Percentiles rank a stretch among this genome's conserved stretches.
These are phyloP conservation scores for Rossbeevera mucosa DNA, from an alignment of 768 basidiomycete species.

Conservation along the genomic window DNA sequence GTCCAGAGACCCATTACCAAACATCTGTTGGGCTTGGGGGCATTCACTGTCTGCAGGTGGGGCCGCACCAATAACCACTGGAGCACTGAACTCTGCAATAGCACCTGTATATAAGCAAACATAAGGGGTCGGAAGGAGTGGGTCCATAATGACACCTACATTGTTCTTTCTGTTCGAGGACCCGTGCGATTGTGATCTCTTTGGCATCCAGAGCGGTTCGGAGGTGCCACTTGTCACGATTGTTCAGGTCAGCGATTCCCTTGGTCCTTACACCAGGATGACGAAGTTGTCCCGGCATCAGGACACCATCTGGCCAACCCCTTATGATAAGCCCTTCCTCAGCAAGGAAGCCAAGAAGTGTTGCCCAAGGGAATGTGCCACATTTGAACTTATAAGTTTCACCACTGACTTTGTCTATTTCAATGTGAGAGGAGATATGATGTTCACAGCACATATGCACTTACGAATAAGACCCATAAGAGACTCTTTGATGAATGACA, in stretches of 20 bases:
- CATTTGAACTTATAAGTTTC: not conserved
- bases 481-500: too few relatives aligned
- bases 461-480: too few relatives aligned
- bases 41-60: not conserved
- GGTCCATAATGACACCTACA: too few relatives aligned
- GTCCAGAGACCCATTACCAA: not conserved
- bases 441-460: too few relatives aligned
- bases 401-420: not conserved
- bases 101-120: not conserved
- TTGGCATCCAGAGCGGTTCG: too few relatives aligned
- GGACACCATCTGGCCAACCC: not conserved
- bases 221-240: too few relatives aligned
- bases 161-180: too few relatives aligned
- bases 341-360: not conserved
- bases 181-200: too few relatives aligned
- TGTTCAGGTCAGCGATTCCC: not conserved
- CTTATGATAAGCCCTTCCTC: not conserved
- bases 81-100: not conserved
- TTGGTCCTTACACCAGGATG: not conserved
- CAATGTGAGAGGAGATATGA: too few relatives aligned
- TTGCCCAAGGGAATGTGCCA: not conserved
- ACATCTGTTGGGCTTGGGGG: conserved; percentile 1
- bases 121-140: too few relatives aligned
- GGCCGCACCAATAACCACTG: not conserved
- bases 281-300: conserved; percentile 1